Conservation (phyloP, 1,284 basidiomycete genomes). For the Paramarasmius palmivorus region DNA sequence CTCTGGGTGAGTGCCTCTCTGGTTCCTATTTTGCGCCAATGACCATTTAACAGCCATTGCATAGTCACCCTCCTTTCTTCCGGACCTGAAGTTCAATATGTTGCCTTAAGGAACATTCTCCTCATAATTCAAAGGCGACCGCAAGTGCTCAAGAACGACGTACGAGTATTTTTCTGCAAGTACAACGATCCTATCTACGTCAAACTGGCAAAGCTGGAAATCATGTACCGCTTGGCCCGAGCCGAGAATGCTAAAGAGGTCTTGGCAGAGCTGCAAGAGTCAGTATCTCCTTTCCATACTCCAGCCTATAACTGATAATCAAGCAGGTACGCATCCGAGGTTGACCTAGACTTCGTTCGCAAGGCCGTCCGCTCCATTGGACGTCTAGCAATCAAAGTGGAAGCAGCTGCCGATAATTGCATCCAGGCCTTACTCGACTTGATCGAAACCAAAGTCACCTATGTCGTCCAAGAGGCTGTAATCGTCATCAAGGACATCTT, state of each 20-base stretch:
- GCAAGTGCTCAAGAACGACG: slow-evolving; percentile 91
- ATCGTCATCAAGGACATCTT: slow-evolving; percentile 99
- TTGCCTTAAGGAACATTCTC: slow-evolving; percentile 94
- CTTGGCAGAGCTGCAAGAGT: slow-evolving; percentile 94
- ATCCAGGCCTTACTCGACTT: slow-evolving; percentile 86
- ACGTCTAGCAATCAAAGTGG: slow-evolving; percentile 95
- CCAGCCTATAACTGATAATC: not conserved
- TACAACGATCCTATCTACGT: slow-evolving; percentile 99
- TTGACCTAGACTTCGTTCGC: slow-evolving; percentile 97
- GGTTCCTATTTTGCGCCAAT: not conserved
- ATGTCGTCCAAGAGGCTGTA: slow-evolving; percentile 97
- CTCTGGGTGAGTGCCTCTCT: slow-evolving; percentile 64
- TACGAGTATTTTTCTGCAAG: slow-evolving; percentile 99
- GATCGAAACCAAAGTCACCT: slow-evolving; percentile 92
- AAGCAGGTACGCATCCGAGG: slow-evolving; percentile 92
- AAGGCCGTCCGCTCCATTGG: slow-evolving; percentile 98
- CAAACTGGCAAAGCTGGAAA: slow-evolving; percentile 97
- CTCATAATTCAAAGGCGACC: slow-evolving; percentile 96
- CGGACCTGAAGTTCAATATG: slow-evolving; percentile 98
- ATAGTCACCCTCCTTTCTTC: slow-evolving; percentile 92
- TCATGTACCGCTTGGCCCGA: slow-evolving; percentile 94
- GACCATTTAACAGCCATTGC: slow-evolving; percentile 12
- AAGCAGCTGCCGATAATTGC: slow-evolving; percentile 86
- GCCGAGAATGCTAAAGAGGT: slow-evolving; percentile 92
- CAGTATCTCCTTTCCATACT: slow-evolving; percentile 27